A percentile compares a stretch with the other conserved stretches of the same genome.
phyloP scores from a whole-genome alignment of 192 early-diverging fungal species.

The Globomyces pollinis-pini region DNA sequence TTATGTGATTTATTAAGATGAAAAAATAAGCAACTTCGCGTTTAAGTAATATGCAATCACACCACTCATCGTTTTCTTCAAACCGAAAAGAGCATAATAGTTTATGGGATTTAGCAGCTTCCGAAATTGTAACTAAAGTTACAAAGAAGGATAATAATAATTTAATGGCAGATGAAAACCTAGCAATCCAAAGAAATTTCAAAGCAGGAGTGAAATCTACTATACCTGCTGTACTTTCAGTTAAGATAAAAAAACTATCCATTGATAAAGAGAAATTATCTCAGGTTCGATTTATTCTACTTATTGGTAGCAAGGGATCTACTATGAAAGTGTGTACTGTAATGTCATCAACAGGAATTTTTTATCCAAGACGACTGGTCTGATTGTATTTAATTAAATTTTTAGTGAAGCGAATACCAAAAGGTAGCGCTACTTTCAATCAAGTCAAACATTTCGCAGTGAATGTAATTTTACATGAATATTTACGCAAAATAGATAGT shows the following conservation, averaged over 20 bases:
- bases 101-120: not conserved
- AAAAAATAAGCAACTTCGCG: too few relatives aligned
- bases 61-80: too few relatives aligned
- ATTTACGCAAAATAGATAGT: constrained; percentile 16
- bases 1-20: too few relatives aligned
- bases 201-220: not conserved
- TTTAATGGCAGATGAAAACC: not conserved
- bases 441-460: constrained; percentile 38
- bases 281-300: not conserved
- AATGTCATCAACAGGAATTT: not conserved
- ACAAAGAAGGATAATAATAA: not conserved
- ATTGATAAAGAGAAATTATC: not conserved
- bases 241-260: constrained; percentile 3
- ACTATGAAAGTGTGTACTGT: not conserved
- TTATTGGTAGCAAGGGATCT: not conserved
- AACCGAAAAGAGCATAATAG: too few relatives aligned
- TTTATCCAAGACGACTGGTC: not conserved
- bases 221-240: not conserved
- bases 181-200: not conserved
- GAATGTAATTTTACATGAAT: not conserved
- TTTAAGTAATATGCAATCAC: too few relatives aligned
- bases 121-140: not conserved
- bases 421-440: constrained; percentile 21
- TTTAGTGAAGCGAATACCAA: not conserved
- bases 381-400: not conserved